A percentile compares a stretch with the other conserved stretches of the same genome.
Evolutionary conservation across 352 stramenopile species (phyloP).

Genomic region (Thraustochytrium sp.): DNA sequence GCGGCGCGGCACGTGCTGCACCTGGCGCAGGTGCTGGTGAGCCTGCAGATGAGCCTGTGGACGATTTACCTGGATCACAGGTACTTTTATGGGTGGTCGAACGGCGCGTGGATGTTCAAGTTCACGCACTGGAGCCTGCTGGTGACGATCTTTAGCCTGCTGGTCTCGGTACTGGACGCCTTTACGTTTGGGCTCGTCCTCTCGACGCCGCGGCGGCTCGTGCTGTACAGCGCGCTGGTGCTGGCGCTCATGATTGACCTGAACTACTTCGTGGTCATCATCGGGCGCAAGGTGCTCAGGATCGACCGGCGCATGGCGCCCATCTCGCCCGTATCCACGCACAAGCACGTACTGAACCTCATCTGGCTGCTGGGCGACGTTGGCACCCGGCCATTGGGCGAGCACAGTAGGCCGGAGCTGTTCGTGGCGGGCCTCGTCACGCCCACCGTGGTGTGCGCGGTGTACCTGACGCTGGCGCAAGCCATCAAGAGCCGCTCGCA

Average conservation of each 20-base stretch:
- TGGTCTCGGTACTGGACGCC: background rate
- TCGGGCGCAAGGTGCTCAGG: background rate
- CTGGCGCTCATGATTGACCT: conserved; percentile 18
- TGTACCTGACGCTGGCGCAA: background rate
- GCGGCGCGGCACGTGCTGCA: background rate
- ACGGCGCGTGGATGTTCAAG: conserved; percentile 33
- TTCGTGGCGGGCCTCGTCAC: background rate
- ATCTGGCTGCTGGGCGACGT: conserved; percentile 20
- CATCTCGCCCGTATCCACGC: background rate
- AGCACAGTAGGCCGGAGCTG: background rate
- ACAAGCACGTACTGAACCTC: conserved; percentile 33
- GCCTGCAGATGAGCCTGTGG: conserved; percentile 21
- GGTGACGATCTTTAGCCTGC: background rate
- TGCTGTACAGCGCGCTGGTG: conserved; percentile 15
- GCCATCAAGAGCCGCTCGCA: background rate
- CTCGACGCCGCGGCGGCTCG: background rate
- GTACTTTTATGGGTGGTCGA: conserved; percentile 36
- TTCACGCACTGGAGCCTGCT: conserved; percentile 32
- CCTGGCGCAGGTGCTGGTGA: background rate
- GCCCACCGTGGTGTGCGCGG: background rate
- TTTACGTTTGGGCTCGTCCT: background rate
- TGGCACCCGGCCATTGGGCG: background rate
- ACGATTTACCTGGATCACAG: conserved; percentile 27
- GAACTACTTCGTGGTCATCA: conserved; percentile 11
- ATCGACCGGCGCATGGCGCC: background rate